Conservation (phyloP, 768 basidiomycete genomes). For the Piloderma croceum region DNA sequence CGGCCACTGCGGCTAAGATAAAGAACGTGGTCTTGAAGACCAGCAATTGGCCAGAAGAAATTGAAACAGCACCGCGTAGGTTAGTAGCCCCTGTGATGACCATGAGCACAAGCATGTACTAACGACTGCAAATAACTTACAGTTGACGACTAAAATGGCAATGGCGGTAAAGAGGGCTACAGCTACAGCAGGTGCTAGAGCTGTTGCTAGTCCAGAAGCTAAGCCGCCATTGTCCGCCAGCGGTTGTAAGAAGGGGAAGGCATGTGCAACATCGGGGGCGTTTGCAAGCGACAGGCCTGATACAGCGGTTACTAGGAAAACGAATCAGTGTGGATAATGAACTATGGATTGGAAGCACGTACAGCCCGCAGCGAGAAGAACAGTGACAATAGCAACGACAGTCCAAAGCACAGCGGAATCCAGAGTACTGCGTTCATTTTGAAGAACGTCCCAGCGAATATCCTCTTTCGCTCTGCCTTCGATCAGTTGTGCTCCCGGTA, state of each 20-base stretch:
- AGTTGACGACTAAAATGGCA: conserved; percentile 46
- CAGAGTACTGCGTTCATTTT: conserved; percentile 45
- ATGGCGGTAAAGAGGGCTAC: conserved; percentile 53
- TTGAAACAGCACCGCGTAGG: conserved; percentile 53
- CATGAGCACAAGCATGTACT: conserved; percentile 8
- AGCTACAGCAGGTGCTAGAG: conserved; percentile 61
- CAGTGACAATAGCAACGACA: conserved; percentile 41
- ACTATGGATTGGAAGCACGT: no score
- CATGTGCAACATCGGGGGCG: conserved; percentile 72
- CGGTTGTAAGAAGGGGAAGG: conserved; percentile 56
- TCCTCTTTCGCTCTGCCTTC: conserved; percentile 81
- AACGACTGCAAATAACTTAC: conserved; percentile 36
- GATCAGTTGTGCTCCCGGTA: conserved; percentile 63
- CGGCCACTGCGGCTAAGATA: conserved; percentile 45
- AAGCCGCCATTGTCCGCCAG: conserved; percentile 45
- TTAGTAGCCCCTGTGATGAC: conserved; percentile 41
- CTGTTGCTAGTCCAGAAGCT: conserved; percentile 58
- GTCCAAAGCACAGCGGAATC: conserved; percentile 54
- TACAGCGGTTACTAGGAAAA: conserved; percentile 57
- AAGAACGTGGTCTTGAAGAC: conserved; percentile 63
- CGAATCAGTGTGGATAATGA: no score
- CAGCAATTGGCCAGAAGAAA: conserved; percentile 55
- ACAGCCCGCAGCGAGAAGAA: conserved; percentile 58
- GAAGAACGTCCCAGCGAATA: conserved; percentile 73
- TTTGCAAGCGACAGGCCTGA: conserved; percentile 60